Percentiles rank a stretch among this genome's conserved stretches.
Conservation (phyloP, 2,329 filamentous ascomycete genomes). For the Thermothelomyces thermophilus region DNA sequence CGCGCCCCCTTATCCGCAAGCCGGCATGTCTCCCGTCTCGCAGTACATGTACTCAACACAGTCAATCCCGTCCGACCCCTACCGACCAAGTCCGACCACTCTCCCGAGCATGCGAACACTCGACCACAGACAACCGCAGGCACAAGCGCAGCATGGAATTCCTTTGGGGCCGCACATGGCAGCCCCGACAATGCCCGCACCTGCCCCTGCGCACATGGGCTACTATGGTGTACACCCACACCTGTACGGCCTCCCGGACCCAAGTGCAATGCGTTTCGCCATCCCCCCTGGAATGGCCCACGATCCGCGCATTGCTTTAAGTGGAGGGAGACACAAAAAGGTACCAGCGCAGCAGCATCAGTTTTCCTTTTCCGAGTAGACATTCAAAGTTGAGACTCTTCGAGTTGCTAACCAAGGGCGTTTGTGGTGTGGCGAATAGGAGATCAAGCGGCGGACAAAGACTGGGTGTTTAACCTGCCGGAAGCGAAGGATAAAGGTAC, state of each 20-base stretch:
- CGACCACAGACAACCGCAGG: constrained; percentile 31
- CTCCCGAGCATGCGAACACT: constrained; percentile 40
- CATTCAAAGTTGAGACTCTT: background rate
- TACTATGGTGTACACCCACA: constrained; percentile 40
- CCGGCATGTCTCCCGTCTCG: constrained; percentile 20
- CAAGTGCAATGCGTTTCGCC: constrained; percentile 38
- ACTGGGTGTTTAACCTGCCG: constrained; percentile 58
- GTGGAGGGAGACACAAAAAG: constrained; percentile 50
- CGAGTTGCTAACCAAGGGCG: constrained; percentile 24
- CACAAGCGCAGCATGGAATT: constrained; percentile 28
- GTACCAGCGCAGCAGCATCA: constrained; percentile 30
- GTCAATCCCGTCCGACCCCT: constrained; percentile 29
- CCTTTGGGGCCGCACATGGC: constrained; percentile 33
- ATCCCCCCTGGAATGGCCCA: constrained; percentile 35
- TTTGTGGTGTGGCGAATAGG: constrained; percentile 34
- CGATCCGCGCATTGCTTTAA: constrained; percentile 42
- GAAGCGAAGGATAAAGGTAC: constrained; percentile 56
- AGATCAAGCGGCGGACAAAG: constrained; percentile 58
- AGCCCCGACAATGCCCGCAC: constrained; percentile 32
- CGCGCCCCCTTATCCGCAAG: constrained; percentile 21
- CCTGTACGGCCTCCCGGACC: constrained; percentile 39
- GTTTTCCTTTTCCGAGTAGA: background rate
- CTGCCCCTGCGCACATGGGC: constrained; percentile 34
- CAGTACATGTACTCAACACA: constrained; percentile 21
- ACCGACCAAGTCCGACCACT: constrained; percentile 33